Evolutionary conservation across 2,329 filamentous ascomycete genomes (phyloP).

Genomic region (Calonectria hongkongensis): DNA sequence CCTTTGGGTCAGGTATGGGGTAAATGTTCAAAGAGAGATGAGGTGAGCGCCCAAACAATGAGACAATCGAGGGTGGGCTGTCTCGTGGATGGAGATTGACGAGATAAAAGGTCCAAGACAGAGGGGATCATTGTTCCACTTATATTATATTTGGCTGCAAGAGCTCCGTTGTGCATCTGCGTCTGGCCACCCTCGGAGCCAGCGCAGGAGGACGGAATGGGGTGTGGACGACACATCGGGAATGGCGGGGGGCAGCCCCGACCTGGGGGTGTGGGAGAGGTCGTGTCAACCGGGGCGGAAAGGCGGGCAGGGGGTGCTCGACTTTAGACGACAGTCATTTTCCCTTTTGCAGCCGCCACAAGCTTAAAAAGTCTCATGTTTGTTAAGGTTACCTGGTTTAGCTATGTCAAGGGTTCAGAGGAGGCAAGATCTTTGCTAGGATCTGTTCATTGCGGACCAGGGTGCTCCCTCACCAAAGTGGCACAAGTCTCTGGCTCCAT

Average conservation of each 20-base stretch:
- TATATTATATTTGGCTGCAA: constrained; percentile 48
- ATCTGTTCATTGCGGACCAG: not conserved
- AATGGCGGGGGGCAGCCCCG: constrained; percentile 44
- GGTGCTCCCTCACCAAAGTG: not conserved
- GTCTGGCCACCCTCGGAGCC: constrained; percentile 39
- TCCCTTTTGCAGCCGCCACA: constrained; percentile 10
- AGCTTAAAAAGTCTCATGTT: constrained; percentile 24
- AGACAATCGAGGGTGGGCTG: constrained; percentile 31
- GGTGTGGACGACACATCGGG: constrained; percentile 39
- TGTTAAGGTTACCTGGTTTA: constrained; percentile 13
- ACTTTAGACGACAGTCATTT: constrained; percentile 6
- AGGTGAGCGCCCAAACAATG: constrained; percentile 14
- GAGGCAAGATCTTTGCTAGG: constrained; percentile 26
- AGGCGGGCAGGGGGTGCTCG: constrained; percentile 46
- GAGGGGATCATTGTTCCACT: constrained; percentile 47
- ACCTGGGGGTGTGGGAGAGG: constrained; percentile 45
- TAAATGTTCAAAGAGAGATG: constrained; percentile 31
- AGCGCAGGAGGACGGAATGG: constrained; percentile 25
- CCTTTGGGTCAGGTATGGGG: constrained; percentile 20
- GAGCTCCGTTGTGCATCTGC: constrained; percentile 33
- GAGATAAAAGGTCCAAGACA: constrained; percentile 33
- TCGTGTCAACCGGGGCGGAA: constrained; percentile 49
- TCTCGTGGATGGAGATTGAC: constrained; percentile 45
- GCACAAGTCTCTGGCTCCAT: not conserved
- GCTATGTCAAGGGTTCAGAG: constrained; percentile 2